Conservation (phyloP, 2,329 filamentous ascomycete genomes). For the Cladosporium sp. region DNA sequence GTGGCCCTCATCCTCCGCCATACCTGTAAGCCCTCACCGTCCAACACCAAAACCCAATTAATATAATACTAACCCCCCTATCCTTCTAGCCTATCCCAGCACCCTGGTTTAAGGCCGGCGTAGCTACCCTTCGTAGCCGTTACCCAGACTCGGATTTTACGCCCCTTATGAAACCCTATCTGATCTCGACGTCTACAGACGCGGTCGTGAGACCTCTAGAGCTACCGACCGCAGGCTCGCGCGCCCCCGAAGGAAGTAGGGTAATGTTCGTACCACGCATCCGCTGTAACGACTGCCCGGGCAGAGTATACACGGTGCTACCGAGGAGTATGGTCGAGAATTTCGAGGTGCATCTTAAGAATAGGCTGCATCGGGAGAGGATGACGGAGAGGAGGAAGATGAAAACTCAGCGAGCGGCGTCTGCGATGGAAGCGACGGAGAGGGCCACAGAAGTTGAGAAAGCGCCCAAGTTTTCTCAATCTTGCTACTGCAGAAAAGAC, state of each 20-base stretch:
- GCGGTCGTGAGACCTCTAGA: constrained; percentile 28
- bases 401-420: no score
- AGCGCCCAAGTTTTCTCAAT: no score
- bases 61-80: constrained; percentile 11
- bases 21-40: constrained; percentile 53
- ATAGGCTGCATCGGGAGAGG: constrained; percentile 59
- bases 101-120: constrained; percentile 71
- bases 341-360: constrained; percentile 89
- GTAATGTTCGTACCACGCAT: constrained; percentile 87
- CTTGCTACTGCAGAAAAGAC: no score
- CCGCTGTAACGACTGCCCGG: constrained; percentile 85
- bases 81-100: constrained; percentile 69
- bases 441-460: no score
- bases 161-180: constrained; percentile 83
- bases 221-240: constrained; percentile 38
- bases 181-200: constrained; percentile 69
- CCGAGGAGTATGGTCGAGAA: constrained; percentile 81
- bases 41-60: background rate
- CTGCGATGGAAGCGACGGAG: no score
- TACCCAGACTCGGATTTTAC: constrained; percentile 85
- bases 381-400: constrained; percentile 21
- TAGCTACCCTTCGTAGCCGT: constrained; percentile 62
- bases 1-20: constrained; percentile 55
- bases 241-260: constrained; percentile 61
- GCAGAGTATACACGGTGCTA: constrained; percentile 88